phyloP scores from a whole-genome alignment of 2,329 filamentous ascomycete genomes.

The Xylariales sp. region DNA sequence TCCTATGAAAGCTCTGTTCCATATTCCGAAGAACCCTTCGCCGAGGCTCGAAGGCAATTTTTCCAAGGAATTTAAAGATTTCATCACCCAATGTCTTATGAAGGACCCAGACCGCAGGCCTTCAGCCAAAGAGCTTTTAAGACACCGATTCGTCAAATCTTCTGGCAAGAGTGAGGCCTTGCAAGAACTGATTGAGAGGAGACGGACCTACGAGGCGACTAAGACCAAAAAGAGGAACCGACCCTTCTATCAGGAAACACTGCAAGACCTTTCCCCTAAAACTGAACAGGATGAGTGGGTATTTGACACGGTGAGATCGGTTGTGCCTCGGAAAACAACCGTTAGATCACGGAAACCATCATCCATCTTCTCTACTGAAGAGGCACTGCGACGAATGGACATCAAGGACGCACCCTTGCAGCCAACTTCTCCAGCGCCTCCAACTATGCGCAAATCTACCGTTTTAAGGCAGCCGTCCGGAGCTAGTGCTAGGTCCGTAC shows the following conservation, averaged over 20 bases:
- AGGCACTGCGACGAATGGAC: constrained; percentile 69
- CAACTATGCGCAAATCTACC: constrained; percentile 72
- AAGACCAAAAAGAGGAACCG: constrained; percentile 75
- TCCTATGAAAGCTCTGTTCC: constrained; percentile 92
- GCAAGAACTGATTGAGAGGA: constrained; percentile 86
- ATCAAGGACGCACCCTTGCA: constrained; percentile 71
- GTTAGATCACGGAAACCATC: constrained; percentile 67
- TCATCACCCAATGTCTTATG: constrained; percentile 87
- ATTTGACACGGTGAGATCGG: constrained; percentile 90
- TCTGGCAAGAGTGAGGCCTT: constrained; percentile 90
- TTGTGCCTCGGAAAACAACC: constrained; percentile 66
- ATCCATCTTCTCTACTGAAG: constrained; percentile 68
- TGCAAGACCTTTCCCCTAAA: constrained; percentile 75
- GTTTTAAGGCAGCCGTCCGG: constrained; percentile 61
- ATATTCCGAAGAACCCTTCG: constrained; percentile 88
- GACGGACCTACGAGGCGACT: constrained; percentile 83
- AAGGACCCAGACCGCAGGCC: constrained; percentile 90
- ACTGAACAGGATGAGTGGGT: constrained; percentile 89
- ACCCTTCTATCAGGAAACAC: constrained; percentile 93
- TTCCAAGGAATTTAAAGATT: constrained; percentile 93
- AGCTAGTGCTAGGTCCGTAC: constrained; percentile 55
- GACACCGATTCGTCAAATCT: constrained; percentile 86
- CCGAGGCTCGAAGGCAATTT: constrained; percentile 87
- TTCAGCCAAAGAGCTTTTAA: constrained; percentile 85
- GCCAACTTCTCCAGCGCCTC: constrained; percentile 62